phyloP scores from a whole-genome alignment of 495 filamentous ascomycete genomes.

The Xylaria cubensis region DNA sequence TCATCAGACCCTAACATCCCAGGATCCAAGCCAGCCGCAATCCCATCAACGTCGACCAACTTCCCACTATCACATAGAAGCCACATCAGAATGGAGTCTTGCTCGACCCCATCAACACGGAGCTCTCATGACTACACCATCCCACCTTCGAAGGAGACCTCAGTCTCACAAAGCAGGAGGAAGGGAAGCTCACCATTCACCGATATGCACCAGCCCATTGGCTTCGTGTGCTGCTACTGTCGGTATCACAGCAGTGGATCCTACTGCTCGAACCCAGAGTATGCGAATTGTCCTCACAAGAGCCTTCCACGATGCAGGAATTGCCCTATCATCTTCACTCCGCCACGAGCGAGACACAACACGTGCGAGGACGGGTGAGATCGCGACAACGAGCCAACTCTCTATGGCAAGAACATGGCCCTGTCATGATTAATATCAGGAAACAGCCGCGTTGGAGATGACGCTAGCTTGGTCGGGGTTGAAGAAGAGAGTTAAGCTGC shows the following conservation, averaged over 20 bases:
- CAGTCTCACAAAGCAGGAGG: neutral
- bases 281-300: conserved; percentile 7
- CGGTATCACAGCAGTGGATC: conserved; percentile 22
- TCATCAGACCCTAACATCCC: conserved; percentile 15
- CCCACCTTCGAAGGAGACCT: neutral
- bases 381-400: neutral
- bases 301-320: conserved; percentile 4
- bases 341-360: neutral
- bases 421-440: no score
- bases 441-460: neutral
- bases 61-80: neutral
- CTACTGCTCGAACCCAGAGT: conserved; percentile 22
- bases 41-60: neutral
- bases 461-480: neutral
- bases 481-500: neutral
- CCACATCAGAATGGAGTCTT: neutral
- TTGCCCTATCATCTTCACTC: conserved; percentile 24
- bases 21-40: neutral
- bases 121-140: neutral
- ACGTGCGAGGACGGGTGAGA: conserved; percentile 8
- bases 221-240: conserved; percentile 23
- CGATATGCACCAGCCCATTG: conserved; percentile 16
- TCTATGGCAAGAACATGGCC: neutral
- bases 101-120: neutral
- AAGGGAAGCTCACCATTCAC: neutral